phyloP scores from a whole-genome alignment of 352 stramenopile species.

The Blastocystis sp. region DNA sequence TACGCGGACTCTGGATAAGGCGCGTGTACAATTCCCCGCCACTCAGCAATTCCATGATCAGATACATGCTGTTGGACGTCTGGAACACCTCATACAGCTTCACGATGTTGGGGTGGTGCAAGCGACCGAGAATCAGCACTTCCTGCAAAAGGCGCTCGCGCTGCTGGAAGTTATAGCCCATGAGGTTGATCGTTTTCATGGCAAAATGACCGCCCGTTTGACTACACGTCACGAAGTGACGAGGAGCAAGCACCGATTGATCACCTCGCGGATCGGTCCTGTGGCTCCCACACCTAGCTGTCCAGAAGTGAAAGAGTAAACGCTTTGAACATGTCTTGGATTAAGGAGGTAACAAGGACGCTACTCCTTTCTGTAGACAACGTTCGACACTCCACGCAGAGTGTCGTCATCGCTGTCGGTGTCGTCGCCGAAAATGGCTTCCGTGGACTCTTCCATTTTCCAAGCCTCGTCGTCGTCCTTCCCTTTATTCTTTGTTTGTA shows the following conservation, averaged over 20 bases:
- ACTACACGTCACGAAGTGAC: neutral
- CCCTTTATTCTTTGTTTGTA: neutral
- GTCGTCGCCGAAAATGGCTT: constrained; percentile 32
- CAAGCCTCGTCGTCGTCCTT: neutral
- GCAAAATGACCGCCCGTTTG: constrained; percentile 51
- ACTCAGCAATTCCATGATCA: constrained; percentile 66
- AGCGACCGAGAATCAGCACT: constrained; percentile 52
- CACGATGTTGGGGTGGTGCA: constrained; percentile 74
- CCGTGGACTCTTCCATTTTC: neutral
- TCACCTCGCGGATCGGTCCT: constrained; percentile 49
- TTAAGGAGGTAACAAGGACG: neutral
- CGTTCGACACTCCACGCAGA: constrained; percentile 54
- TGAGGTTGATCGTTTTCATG: constrained; percentile 60
- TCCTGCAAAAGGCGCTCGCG: constrained; percentile 61
- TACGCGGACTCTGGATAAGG: constrained; percentile 68
- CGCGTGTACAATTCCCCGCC: constrained; percentile 60
- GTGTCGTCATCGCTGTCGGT: constrained; percentile 30
- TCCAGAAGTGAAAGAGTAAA: constrained; percentile 66
- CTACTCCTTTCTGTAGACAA: constrained; percentile 60
- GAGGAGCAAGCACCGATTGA: constrained; percentile 30
- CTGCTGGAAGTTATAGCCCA: constrained; percentile 58
- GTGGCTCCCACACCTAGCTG: constrained; percentile 54
- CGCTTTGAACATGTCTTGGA: constrained; percentile 52
- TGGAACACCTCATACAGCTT: constrained; percentile 73
- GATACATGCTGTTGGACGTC: constrained; percentile 63